Base-by-base conservation (phyloP, 2,329 filamentous ascomycete genomes). In the Paraconiothyrium sp. region DNA sequence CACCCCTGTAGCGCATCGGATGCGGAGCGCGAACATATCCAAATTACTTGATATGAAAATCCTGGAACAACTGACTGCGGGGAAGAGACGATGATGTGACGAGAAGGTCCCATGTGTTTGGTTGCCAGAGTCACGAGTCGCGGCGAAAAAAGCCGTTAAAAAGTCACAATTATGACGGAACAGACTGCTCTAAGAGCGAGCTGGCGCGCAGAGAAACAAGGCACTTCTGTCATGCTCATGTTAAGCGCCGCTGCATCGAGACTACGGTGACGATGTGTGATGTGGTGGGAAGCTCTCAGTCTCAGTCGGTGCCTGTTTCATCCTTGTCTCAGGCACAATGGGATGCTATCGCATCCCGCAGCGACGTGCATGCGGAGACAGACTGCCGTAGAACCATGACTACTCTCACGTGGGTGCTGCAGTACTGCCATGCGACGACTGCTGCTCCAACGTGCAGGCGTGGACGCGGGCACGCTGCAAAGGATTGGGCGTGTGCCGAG, bases 301-400 rank as follows among this genome's bases (percentile, higher is more conserved):
- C 56, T 49, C 46, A 9, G n/a, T 51, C 46, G 64, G 68, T 61
- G 27, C 20, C 51, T 35, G 75, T 77, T 77, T 77, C 74, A 76
- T 51, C 48, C 54, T n/a, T 62, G 74, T 77, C 71, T 74, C 75
- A 72, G 64, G 60, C 44, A 32, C 52, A 34, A 27, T 51, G 14
- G 47, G 14, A 41, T 43, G 41, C 49, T 50, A 39, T 44, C 44
- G 55, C 27, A 27, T 24, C 27, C 47, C 52, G 59, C 52, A 43
- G 47, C 32, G 35, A 35, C 9, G 14, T 43, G 51, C 35, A 30
- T 43, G 20, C 39, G n/a, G 39, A 10, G 20, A 37, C 39, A 41
- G 4, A 30, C 27, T 30, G 4, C 27, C 27, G 27, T 6, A 30
- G 27, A 30, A 30, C 27, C 6, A 30, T 30, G 4, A 16, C 1